phyloP scores from a whole-genome alignment of 2,329 filamentous ascomycete genomes.

The Colletotrichum graminicola region DNA sequence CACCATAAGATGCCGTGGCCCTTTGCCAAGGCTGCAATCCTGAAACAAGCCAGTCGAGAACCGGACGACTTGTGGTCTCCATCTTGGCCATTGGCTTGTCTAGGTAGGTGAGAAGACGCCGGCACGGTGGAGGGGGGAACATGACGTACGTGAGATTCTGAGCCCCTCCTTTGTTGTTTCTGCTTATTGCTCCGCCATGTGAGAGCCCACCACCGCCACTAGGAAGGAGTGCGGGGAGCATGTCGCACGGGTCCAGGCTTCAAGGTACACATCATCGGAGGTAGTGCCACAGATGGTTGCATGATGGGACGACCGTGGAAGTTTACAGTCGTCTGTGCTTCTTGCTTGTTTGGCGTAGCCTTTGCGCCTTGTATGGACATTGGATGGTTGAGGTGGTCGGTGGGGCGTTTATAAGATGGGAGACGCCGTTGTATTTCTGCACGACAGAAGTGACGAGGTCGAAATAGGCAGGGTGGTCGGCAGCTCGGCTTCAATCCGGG shows the following conservation, averaged over 20 bases:
- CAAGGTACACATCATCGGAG: slow-evolving; percentile 4
- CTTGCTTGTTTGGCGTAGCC: slow-evolving; percentile 7
- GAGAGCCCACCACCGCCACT: slow-evolving; percentile 1
- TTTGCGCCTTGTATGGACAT: slow-evolving; percentile 13
- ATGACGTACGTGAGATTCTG: slow-evolving; percentile 19
- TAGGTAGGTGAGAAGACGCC: slow-evolving; percentile 1
- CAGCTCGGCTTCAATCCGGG: slow-evolving; percentile 17
- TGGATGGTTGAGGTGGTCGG: not conserved
- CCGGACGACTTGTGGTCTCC: slow-evolving; percentile 10
- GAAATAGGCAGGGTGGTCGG: slow-evolving; percentile 9
- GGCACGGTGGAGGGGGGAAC: not conserved
- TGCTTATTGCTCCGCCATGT: not conserved
- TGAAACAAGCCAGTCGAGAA: slow-evolving; percentile 26
- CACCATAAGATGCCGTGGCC: slow-evolving; percentile 4
- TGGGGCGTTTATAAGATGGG: not conserved
- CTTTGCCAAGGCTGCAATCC: slow-evolving; percentile 19
- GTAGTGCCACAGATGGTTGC: not conserved
- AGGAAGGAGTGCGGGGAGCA: slow-evolving; percentile 5
- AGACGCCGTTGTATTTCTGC: slow-evolving; percentile 4
- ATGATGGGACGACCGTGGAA: slow-evolving; percentile 22
- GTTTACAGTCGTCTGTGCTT: slow-evolving; percentile 5
- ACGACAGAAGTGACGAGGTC: not conserved
- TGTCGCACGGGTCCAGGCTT: slow-evolving; percentile 12
- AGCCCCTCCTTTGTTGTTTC: slow-evolving; percentile 14
- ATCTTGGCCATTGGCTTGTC: not conserved